A percentile compares a stretch with the other conserved stretches of the same genome.
phyloP scores from a whole-genome alignment of 2,329 filamentous ascomycete species.

The Phyllosticta citrichinensis region DNA sequence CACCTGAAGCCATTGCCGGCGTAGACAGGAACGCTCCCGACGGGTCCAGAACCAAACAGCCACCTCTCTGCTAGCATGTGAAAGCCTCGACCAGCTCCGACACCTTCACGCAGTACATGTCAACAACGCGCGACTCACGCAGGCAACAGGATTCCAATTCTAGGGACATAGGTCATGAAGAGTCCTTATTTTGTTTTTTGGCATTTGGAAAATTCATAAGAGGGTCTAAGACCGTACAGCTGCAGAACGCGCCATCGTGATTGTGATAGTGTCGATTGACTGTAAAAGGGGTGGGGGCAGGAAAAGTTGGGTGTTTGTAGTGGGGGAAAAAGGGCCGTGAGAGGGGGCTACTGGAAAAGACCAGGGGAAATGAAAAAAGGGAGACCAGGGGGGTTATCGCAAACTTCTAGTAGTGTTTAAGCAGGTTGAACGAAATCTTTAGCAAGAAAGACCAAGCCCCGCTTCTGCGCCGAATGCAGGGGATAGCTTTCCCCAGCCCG shows the following conservation, averaged over 20 bases:
- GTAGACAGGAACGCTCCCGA: too few relatives aligned
- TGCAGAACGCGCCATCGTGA: constrained; percentile 10
- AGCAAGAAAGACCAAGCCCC: constrained; percentile 11
- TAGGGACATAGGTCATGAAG: background rate
- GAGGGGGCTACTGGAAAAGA: background rate
- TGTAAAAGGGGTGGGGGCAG: constrained; percentile 3
- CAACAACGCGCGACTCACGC: too few relatives aligned
- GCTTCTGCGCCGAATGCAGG: constrained; percentile 8
- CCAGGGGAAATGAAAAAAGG: constrained; percentile 4
- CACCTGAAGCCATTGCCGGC: too few relatives aligned
- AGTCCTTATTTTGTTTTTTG: constrained; percentile 5
- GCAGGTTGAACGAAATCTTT: constrained; percentile 11
- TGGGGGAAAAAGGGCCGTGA: background rate
- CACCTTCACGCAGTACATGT: too few relatives aligned
- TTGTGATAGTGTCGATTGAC: background rate
- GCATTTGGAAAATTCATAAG: constrained; percentile 10
- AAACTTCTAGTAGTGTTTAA: constrained; percentile 11
- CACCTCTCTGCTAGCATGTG: too few relatives aligned
- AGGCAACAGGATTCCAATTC: background rate
- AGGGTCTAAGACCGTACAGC: constrained; percentile 9
- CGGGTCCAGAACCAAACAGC: too few relatives aligned
- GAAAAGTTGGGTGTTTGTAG: background rate
- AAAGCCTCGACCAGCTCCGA: too few relatives aligned
- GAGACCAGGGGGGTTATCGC: constrained; percentile 5
- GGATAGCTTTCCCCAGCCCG: constrained; percentile 5